Evolutionary conservation across 805 yeast species (phyloP).

Genomic region (Wickerhamomyces bisporus): DNA sequence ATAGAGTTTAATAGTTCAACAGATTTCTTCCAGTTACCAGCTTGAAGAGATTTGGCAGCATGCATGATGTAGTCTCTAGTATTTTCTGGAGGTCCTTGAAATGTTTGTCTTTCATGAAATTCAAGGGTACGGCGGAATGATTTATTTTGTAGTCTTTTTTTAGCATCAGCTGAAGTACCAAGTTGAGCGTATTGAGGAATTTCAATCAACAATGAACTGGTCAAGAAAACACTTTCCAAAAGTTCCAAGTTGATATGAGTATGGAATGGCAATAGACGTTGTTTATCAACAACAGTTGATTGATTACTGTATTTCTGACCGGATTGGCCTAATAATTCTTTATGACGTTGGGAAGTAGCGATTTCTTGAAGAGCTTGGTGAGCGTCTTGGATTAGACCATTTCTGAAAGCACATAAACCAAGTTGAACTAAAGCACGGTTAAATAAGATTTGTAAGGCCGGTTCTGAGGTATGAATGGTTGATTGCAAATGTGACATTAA

Average conservation of each 20-base stretch:
- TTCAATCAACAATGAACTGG: conserved; percentile 84
- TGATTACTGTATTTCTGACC: conserved; percentile 58
- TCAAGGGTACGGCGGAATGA: conserved; percentile 90
- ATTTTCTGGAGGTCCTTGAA: conserved; percentile 97
- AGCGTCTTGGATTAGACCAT: conserved; percentile 78
- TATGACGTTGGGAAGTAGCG: conserved; percentile 77
- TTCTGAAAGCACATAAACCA: conserved; percentile 92
- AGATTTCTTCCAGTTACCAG: conserved; percentile 85
- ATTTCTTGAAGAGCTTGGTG: conserved; percentile 86
- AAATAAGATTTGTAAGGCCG: conserved; percentile 83
- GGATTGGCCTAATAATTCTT: conserved; percentile 93
- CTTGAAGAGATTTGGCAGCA: conserved; percentile 83
- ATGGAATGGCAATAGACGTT: conserved; percentile 91
- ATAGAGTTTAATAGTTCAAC: conserved; percentile 66
- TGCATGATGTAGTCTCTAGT: conserved; percentile 89
- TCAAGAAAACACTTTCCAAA: conserved; percentile 89
- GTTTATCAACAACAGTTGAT: conserved; percentile 57
- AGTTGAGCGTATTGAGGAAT: conserved; percentile 84
- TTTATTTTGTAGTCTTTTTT: conserved; percentile 63
- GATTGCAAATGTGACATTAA: conserved; percentile 81
- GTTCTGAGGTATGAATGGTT: conserved; percentile 78
- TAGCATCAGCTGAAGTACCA: conserved; percentile 47
- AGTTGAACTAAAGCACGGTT: conserved; percentile 94
- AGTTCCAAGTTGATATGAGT: conserved; percentile 96
- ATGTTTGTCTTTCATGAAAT: conserved; percentile 88